phyloP scores from a whole-genome alignment of 23 red algal genomes.

The Gracilaria vermiculophylla region DNA sequence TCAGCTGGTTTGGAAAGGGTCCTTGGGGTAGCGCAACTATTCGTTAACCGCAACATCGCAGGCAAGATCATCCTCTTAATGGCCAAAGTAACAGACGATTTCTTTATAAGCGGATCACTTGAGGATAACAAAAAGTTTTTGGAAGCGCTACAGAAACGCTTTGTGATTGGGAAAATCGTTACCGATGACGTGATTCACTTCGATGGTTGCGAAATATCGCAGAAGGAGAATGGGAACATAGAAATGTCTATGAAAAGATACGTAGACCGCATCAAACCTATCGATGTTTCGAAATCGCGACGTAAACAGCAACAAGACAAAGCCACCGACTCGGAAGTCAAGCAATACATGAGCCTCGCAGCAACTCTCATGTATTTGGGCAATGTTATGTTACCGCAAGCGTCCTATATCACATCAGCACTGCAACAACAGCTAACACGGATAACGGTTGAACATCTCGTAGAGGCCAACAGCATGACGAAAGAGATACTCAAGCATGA shows the following conservation, averaged over 20 bases:
- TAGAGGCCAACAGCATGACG: background rate
- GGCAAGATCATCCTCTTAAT: background rate
- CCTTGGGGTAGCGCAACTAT: background rate
- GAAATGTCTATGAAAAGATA: background rate
- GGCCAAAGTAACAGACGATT: slow-evolving; percentile 15
- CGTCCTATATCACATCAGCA: slow-evolving; percentile 6
- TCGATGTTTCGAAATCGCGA: background rate
- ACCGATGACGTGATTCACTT: background rate
- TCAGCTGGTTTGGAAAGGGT: background rate
- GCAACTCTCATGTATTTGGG: slow-evolving; percentile 1
- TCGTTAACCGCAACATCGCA: background rate
- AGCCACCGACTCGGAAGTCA: background rate
- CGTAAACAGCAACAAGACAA: background rate
- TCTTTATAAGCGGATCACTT: background rate
- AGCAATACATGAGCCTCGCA: background rate
- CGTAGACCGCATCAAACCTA: background rate
- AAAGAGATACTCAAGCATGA: background rate
- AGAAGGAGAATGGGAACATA: background rate
- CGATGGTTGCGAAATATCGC: background rate
- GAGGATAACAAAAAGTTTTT: background rate
- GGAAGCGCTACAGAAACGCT: background rate
- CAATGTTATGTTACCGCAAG: background rate
- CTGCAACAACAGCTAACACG: slow-evolving; percentile 8
- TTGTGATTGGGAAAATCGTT: background rate
- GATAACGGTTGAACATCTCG: background rate